Base-by-base conservation (phyloP, 2,329 filamentous ascomycete species). In the Ceratocystis variospora region DNA sequence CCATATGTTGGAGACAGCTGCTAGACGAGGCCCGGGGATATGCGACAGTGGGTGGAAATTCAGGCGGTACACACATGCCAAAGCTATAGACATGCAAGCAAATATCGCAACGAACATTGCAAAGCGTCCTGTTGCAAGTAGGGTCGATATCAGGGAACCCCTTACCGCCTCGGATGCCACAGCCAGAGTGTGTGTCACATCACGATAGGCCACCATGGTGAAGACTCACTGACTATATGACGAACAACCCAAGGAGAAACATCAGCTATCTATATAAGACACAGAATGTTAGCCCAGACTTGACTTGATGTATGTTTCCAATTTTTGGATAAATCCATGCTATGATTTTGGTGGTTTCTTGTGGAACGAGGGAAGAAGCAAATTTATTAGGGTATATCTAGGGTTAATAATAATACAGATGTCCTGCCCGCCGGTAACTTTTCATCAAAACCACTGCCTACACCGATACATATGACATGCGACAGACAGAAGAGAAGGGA, bases 1-100 rank as follows among this genome's bases (percentile, higher is more conserved):
- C 80, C 80, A 83, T 33, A 76, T 65, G 64, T 74, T 79, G 7
- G 80, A 79, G 0, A 81, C 8, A 2, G 78, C 79, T 0, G 79
- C 81, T 0, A 78, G 62, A 25, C 70, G 75, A 0, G 80, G 80
- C 0, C 80, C 80, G 0, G 80, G 80, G 0, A 81, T 66, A 1
- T 71, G 62, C 0, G 79, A 72, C 0, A 83, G 71, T 0, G 78
- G 77, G 57, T 81, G 79, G 1, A 81, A 68, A 44, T 71, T 71
- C 0, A 80, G 69, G 2, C 79, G 73, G 66, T 81, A 80, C 6
- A 72, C 48, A 48, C 19, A 44, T 12, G 48, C 12, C 2, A 37
- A 17, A 31, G 62, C 44, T 3, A 68, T n/a, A 12, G 37, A 33
- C 6, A 62, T 19, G 5, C 57, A 7, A 31, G 55, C 22, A 12